phyloP scores from a whole-genome alignment of 495 filamentous ascomycete genomes.

The Aspergillus steynii region DNA sequence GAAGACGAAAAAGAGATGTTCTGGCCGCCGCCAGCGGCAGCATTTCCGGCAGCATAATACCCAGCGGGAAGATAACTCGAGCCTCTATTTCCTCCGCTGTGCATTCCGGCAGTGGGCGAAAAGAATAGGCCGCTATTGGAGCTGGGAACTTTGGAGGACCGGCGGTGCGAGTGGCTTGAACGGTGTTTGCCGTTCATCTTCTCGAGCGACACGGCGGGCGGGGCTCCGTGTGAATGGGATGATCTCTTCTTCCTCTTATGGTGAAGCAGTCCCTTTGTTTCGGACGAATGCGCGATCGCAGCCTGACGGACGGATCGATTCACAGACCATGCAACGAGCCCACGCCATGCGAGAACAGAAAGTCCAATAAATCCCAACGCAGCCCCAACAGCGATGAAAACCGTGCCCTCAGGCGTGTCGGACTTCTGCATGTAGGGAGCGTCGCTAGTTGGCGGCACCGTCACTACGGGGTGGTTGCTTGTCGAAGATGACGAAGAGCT shows the following conservation, averaged over 20 bases:
- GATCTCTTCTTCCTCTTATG: constrained; percentile 55
- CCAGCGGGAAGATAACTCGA: constrained; percentile 84
- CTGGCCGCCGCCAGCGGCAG: constrained; percentile 43
- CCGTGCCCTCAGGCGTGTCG: constrained; percentile 86
- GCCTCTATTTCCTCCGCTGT: constrained; percentile 51
- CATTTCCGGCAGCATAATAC: constrained; percentile 76
- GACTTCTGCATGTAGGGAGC: constrained; percentile 96
- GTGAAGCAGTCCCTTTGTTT: constrained; percentile 60
- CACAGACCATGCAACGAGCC: constrained; percentile 84
- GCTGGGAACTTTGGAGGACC: constrained; percentile 47
- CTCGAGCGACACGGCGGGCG: constrained; percentile 59
- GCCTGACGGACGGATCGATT: constrained; percentile 84
- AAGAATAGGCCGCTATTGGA: constrained; percentile 76
- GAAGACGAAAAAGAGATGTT: constrained; percentile 17
- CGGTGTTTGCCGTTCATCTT: constrained; percentile 45
- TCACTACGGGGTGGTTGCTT: constrained; percentile 41
- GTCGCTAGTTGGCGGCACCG: constrained; percentile 76
- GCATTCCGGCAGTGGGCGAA: constrained; percentile 77
- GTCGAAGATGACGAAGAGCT: constrained; percentile 26
- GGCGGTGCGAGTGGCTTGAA: constrained; percentile 41
- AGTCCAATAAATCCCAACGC: constrained; percentile 79
- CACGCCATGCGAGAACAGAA: constrained; percentile 82
- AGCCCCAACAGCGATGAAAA: constrained; percentile 93
- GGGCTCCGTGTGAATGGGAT: constrained; percentile 32
- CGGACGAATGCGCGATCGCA: constrained; percentile 68